Percentiles rank a stretch among this genome's conserved stretches.
Evolutionary conservation across 345 rosid genomes (phyloP).

Genomic region (Lepidium aucheri): DNA sequence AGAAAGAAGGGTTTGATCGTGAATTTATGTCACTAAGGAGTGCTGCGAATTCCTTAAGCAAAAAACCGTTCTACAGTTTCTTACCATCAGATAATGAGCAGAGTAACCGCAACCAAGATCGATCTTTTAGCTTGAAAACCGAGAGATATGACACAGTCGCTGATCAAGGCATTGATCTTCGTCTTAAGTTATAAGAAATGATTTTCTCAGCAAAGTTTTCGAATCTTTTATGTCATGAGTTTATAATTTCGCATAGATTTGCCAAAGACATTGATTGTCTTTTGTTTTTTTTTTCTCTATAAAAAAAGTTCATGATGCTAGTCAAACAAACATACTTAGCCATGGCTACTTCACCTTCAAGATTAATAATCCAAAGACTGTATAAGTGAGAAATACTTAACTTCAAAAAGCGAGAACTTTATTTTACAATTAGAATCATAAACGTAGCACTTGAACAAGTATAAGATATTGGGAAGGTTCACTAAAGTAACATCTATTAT

Average conservation of each 20-base stretch:
- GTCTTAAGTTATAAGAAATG: conserved; percentile 34
- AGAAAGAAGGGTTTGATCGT: conserved; percentile 30
- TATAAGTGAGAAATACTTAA: no score
- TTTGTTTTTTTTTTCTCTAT: not conserved
- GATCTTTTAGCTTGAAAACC: conserved; percentile 20
- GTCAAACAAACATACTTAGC: not conserved
- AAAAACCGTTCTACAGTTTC: conserved; percentile 38
- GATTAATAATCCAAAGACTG: no score
- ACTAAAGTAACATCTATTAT: not conserved
- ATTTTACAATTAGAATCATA: no score
- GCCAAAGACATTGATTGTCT: not conserved
- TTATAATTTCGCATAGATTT: not conserved
- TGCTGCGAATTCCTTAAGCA: not conserved
- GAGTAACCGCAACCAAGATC: conserved; percentile 20
- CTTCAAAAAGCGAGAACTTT: no score
- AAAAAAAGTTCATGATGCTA: not conserved
- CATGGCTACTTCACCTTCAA: not conserved
- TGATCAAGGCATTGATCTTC: conserved; percentile 49
- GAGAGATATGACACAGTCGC: conserved; percentile 29
- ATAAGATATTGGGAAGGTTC: not conserved
- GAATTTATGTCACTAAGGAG: conserved; percentile 1
- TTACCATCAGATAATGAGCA: conserved; percentile 31
- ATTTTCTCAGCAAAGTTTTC: not conserved
- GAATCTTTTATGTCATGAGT: not conserved
- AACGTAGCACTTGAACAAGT: not conserved